Percentiles rank a stretch among this genome's conserved stretches.
These are phyloP conservation scores for Mycena metata DNA, from an alignment of 768 basidiomycete species.

Conservation along the genomic window DNA sequence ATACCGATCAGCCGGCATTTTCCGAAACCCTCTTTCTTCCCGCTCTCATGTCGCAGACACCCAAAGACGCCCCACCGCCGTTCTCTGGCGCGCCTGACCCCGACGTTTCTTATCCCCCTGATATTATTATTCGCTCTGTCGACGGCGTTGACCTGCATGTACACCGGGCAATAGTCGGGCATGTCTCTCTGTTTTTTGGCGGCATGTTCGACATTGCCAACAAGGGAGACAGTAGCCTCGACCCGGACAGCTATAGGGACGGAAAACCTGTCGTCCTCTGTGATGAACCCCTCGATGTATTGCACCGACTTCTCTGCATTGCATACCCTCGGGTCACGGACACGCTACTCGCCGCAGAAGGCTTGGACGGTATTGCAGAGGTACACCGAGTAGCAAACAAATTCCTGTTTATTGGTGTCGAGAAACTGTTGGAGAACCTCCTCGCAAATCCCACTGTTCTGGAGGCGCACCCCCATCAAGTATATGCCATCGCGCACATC, in stretches of 20 bases:
- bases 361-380: slow-evolving; percentile 4
- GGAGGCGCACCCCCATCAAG: neutral
- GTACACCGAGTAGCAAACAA: slow-evolving; percentile 17
- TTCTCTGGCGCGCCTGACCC: slow-evolving; percentile 3
- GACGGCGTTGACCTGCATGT: slow-evolving; percentile 20
- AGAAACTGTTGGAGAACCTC: neutral
- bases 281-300: neutral
- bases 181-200: neutral
- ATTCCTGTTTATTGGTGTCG: neutral
- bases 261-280: slow-evolving; percentile 5
- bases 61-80: neutral
- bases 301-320: slow-evolving; percentile 16
- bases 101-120: neutral
- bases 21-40: too few relatives aligned
- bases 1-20: too few relatives aligned
- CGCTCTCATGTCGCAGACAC: too few relatives aligned
- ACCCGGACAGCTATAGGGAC: neutral
- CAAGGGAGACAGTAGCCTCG: neutral
- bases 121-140: slow-evolving; percentile 11
- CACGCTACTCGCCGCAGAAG: neutral
- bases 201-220: neutral
- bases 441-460: neutral
- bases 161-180: neutral
- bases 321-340: slow-evolving; percentile 10
- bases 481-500: slow-evolving; percentile 15